Conservation (phyloP, 148 eudicot genomes). For the Rhododendron simsii region DNA sequence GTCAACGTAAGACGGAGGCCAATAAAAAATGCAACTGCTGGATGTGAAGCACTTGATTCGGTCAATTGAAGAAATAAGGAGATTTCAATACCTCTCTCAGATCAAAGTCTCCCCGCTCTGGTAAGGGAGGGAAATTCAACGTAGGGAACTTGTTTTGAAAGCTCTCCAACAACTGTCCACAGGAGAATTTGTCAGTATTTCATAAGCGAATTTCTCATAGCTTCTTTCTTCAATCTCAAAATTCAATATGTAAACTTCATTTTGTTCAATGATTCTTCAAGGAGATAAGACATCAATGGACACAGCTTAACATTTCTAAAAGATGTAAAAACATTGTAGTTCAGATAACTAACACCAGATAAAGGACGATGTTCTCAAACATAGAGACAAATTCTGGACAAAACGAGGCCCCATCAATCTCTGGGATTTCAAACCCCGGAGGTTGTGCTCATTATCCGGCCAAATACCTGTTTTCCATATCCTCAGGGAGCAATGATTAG, state of each 20-base stretch:
- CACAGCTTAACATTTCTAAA: not conserved
- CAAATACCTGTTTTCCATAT: not conserved
- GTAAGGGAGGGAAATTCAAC: slow-evolving; percentile 74
- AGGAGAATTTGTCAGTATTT: slow-evolving; percentile 1
- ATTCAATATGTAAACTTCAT: not conserved
- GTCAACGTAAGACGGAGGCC: not conserved
- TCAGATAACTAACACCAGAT: not conserved
- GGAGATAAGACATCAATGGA: not conserved
- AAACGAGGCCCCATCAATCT: not conserved
- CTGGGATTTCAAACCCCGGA: not conserved
- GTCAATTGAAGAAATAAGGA: slow-evolving; percentile 81
- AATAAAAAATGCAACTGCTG: not conserved
- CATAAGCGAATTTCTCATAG: not conserved
- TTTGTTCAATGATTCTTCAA: not conserved
- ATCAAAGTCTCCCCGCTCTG: slow-evolving; percentile 92
- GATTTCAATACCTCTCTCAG: slow-evolving; percentile 72
- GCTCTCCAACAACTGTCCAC: slow-evolving; percentile 60
- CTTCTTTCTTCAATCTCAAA: not conserved
- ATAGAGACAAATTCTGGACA: not conserved
- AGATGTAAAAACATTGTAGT: not conserved
- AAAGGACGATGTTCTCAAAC: not conserved
- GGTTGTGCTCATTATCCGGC: not conserved
- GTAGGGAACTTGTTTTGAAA: slow-evolving; percentile 67
- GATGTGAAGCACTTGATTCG: not conserved
- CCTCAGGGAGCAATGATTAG: not conserved